phyloP scores from a whole-genome alignment of 305 asterid species.

The Fraxinus dipetala region DNA sequence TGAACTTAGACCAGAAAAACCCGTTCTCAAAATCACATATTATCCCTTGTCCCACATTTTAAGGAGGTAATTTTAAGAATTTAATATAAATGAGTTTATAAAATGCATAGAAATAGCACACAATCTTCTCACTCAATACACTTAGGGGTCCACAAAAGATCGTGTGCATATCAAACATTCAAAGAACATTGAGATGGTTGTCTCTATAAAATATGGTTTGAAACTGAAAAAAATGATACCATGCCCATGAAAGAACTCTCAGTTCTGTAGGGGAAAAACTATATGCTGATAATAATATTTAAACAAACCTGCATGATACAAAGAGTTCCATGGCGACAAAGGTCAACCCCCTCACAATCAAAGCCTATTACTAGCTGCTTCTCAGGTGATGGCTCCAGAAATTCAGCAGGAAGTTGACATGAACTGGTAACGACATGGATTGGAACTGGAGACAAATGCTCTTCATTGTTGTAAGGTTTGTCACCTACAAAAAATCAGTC shows the following conservation, averaged over 20 bases:
- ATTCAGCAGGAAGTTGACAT: constrained; percentile 83
- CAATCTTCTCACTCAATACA: constrained; percentile 15
- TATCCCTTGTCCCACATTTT: neutral
- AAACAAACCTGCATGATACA: constrained; percentile 85
- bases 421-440: constrained; percentile 72
- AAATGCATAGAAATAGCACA: constrained; percentile 8
- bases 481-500: constrained; percentile 47
- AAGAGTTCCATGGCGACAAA: constrained; percentile 84
- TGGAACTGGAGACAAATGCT: constrained; percentile 54
- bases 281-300: neutral
- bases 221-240: neutral
- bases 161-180: neutral
- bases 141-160: constrained; percentile 15
- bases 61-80: neutral
- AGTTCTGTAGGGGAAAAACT: constrained; percentile 11
- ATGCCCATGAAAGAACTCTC: neutral
- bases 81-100: neutral
- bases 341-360: constrained; percentile 98
- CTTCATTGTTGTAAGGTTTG: constrained; percentile 37
- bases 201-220: neutral
- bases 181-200: neutral
- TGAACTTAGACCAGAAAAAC: neutral
- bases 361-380: constrained; percentile 74
- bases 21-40: neutral
- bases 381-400: constrained; percentile 80